Conservation (phyloP, 1,139 yeast genomes). For the Debaryomyces coudertii region DNA sequence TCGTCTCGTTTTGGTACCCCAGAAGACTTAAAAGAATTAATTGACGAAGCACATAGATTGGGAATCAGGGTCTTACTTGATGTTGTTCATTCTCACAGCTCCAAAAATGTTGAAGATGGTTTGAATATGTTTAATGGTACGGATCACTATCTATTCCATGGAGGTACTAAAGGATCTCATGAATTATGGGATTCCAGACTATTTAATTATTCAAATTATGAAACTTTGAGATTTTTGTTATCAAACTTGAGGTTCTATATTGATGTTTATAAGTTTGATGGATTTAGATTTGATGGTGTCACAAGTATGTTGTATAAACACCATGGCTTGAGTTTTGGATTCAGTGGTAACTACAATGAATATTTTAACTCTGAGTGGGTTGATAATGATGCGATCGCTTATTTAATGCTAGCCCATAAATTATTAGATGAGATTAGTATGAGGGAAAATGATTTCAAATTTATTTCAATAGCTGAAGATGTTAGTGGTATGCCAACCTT, state of each 20-base stretch:
- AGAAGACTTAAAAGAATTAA: conserved; percentile 85
- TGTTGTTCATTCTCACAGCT: conserved; percentile 94
- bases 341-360: conserved; percentile 92
- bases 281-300: conserved; percentile 96
- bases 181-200: conserved; percentile 94
- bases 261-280: conserved; percentile 87
- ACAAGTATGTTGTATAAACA: conserved; percentile 90
- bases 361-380: conserved; percentile 81
- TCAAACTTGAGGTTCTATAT: conserved; percentile 86
- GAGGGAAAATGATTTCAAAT: conserved; percentile 43
- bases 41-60: conserved; percentile 88
- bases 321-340: conserved; percentile 89
- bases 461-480: conserved; percentile 91
- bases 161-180: conserved; percentile 82
- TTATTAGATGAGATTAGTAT: conserved; percentile 60
- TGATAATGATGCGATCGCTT: conserved; percentile 84
- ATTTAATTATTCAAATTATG: conserved; percentile 89
- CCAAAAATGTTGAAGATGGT: conserved; percentile 93
- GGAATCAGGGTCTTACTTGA: conserved; percentile 88
- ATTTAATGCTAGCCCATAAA: conserved; percentile 85
- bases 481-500: conserved; percentile 97
- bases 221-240: conserved; percentile 82
- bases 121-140: conserved; percentile 93
- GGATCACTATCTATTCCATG: conserved; percentile 92
- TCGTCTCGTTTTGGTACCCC: conserved; percentile 94